A percentile compares a stretch with the other conserved stretches of the same genome.
These are phyloP conservation scores for Curvularia eragrostidis DNA, from an alignment of 2,329 filamentous ascomycete species.

Conservation along the genomic window DNA sequence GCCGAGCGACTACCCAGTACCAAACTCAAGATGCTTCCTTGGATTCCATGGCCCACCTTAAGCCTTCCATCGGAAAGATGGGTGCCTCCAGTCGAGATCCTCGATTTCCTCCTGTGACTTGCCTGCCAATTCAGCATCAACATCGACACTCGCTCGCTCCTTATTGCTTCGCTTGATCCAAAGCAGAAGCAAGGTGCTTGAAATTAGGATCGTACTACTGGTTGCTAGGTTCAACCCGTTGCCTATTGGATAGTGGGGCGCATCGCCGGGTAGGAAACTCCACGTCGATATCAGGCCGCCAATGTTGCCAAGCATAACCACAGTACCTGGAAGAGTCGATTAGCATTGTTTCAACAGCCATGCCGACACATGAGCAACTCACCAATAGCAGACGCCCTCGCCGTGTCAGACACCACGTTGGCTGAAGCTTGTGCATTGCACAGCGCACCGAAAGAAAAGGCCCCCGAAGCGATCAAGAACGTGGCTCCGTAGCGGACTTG, in stretches of 20 bases:
- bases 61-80: conserved; percentile 67
- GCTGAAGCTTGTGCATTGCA: conserved; percentile 72
- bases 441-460: conserved; percentile 69
- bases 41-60: conserved; percentile 18
- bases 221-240: conserved; percentile 74
- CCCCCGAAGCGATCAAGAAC: conserved; percentile 70
- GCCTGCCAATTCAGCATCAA: conserved; percentile 64
- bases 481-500: conserved; percentile 71
- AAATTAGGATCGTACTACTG: conserved; percentile 62
- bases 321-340: conserved; percentile 51
- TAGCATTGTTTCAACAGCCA: not conserved
- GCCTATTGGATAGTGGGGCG: conserved; percentile 71
- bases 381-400: conserved; percentile 69
- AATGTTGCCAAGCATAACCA: conserved; percentile 76
- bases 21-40: not conserved
- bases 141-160: conserved; percentile 60
- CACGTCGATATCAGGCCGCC: conserved; percentile 72
- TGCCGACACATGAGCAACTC: not conserved
- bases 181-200: conserved; percentile 57
- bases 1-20: not conserved
- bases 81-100: conserved; percentile 58
- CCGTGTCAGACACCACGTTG: conserved; percentile 75
- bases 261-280: conserved; percentile 69
- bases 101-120: conserved; percentile 46
- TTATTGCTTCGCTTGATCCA: conserved; percentile 72